Evolutionary conservation across 2,329 filamentous ascomycete genomes (phyloP), one percentile per base, ranked within the genome.

Genomic region (Penicillium occitanis): DNA sequence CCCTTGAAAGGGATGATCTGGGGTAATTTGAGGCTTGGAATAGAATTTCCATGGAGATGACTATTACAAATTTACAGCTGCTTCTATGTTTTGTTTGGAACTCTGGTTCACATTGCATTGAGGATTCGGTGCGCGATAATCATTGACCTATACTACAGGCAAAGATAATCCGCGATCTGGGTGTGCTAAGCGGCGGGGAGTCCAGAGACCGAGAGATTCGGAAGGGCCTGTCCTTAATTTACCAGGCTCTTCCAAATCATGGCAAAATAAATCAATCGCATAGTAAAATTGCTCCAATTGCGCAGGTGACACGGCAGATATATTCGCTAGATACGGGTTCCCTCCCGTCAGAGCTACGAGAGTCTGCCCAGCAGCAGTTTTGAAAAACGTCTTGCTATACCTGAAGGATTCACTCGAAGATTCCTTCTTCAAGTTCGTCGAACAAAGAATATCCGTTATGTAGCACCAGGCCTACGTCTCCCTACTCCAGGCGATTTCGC

Each of bases 1-100:
- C 30, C 33, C 30, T 57, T 57, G 51, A n/a, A 57, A 57, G 53
- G 33, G 53, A 37, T 57, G 30, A 53, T 35, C 51, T 55, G 53
- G n/a, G 33, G 53, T 57, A 55, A 33, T n/a, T 1, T 14, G 13
- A 51, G 5, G 22, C 25, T 17, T 51, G 6, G 8, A 35, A 5
- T 11, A 33, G 14, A 13, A 33, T 8, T 50, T 50, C 0, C 44
- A 22, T 11, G 44, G 44, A 48, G 1, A 48, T 25, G 19, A 19
- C 6, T 8, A 44, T 19, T 44, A 13, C n/a, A 17, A 3, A n/a
- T 44, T 10, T n/a, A 11, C n/a, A 22, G 8, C n/a, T 46, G 44
- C n/a, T 46, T 11, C 44, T n/a, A 8, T 8, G n/a, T 3, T 17
- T n/a, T 19, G 40, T n/a, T 2, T 7, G 30, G 7, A 33, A 33